A percentile compares a stretch with the other conserved stretches of the same genome.
These are phyloP conservation scores for Colletotrichum tropicicola DNA, from an alignment of 2,329 filamentous ascomycete genomes.

Conservation along the genomic window DNA sequence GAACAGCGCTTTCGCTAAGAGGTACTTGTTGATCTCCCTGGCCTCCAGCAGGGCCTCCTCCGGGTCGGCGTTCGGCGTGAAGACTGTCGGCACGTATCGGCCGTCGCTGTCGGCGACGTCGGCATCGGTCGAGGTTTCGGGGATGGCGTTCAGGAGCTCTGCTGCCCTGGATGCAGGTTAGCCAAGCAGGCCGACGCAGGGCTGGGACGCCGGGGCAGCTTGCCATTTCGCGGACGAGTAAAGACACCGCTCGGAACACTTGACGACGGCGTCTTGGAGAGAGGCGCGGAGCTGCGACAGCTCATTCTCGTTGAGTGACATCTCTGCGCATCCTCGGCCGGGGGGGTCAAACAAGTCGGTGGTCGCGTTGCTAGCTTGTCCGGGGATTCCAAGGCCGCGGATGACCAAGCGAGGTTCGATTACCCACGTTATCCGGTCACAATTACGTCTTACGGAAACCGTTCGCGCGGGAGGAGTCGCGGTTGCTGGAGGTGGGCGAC, in stretches of 20 bases:
- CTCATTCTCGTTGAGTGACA: conserved; percentile 66
- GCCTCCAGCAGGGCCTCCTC: conserved; percentile 80
- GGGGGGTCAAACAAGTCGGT: too few relatives aligned
- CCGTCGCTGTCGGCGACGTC: conserved; percentile 50
- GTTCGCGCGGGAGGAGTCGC: background rate
- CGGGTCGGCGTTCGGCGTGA: conserved; percentile 70
- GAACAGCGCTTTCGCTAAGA: conserved; percentile 93
- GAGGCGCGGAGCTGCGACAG: conserved; percentile 74
- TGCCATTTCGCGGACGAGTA: conserved; percentile 98
- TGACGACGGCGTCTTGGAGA: conserved; percentile 85
- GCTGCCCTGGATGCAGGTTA: conserved; percentile 74
- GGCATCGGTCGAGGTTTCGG: conserved; percentile 64
- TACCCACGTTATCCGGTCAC: too few relatives aligned
- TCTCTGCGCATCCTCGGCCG: conserved; percentile 38
- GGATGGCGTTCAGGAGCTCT: conserved; percentile 88
- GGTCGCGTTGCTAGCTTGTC: background rate
- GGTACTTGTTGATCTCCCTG: conserved; percentile 82
- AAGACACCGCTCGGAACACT: conserved; percentile 92
- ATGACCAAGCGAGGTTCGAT: background rate
- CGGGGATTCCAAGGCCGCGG: background rate
- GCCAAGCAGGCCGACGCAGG: conserved; percentile 6
- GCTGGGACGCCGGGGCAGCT: conserved; percentile 3
- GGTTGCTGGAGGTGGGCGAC: background rate
- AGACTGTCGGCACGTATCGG: conserved; percentile 55
- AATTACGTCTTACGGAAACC: background rate